phyloP scores from a whole-genome alignment of 768 basidiomycete genomes.

The Xerocomellus intermedius region DNA sequence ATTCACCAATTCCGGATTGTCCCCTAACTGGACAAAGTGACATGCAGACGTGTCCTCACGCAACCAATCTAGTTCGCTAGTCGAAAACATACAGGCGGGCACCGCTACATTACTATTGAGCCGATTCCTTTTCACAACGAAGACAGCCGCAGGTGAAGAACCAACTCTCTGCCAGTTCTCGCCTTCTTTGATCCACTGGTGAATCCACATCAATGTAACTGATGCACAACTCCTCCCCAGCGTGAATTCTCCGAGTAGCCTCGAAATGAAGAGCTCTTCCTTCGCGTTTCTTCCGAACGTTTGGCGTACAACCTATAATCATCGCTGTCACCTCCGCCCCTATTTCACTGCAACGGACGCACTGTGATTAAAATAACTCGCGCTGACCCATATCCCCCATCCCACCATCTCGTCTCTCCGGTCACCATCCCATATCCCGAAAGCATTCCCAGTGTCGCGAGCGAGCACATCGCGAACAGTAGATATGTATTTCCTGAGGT shows the following conservation, averaged over 20 bases:
- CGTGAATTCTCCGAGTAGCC: constrained; percentile 39
- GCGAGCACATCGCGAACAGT: constrained; percentile 53
- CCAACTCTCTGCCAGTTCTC: constrained; percentile 49
- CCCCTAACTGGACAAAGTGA: not conserved
- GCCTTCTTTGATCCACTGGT: constrained; percentile 36
- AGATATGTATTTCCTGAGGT: constrained; percentile 37
- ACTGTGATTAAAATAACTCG: constrained; percentile 73
- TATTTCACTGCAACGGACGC: constrained; percentile 5
- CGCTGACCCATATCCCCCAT: constrained; percentile 59
- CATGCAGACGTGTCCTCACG: not conserved
- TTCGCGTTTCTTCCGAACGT: constrained; percentile 44
- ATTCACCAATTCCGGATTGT: constrained; percentile 2
- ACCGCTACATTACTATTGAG: not conserved
- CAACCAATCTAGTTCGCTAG: not conserved
- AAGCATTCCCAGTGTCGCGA: constrained; percentile 64
- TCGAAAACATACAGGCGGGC: not conserved
- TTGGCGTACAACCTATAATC: constrained; percentile 50
- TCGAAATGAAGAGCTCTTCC: constrained; percentile 49
- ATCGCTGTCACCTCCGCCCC: not conserved
- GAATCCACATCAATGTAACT: constrained; percentile 46
- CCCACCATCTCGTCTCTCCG: constrained; percentile 56
- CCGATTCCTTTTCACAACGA: constrained; percentile 38
- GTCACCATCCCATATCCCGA: constrained; percentile 64
- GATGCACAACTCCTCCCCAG: constrained; percentile 58
- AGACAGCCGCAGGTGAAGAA: constrained; percentile 54